A percentile compares a stretch with the other conserved stretches of the same genome.
Evolutionary conservation across 73 alveolate species (phyloP).

Genomic region (Uronychia binucleata): DNA sequence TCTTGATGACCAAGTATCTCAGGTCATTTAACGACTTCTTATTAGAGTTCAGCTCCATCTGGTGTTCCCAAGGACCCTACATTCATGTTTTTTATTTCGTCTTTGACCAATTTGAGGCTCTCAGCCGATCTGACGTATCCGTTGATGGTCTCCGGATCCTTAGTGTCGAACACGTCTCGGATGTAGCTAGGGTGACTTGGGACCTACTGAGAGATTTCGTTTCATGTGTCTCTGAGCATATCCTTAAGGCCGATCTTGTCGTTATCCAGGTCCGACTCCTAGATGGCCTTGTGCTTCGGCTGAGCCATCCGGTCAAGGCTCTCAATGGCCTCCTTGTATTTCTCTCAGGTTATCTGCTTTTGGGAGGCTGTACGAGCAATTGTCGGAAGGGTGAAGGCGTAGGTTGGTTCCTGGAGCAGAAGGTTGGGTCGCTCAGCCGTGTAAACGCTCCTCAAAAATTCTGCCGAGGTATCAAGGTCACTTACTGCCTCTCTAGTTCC

Average conservation of each 20-base stretch:
- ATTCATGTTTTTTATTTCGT: slow-evolving; percentile 19
- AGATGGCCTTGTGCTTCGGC: slow-evolving; percentile 1
- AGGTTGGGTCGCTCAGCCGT: not conserved
- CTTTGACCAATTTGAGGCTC: slow-evolving; percentile 19
- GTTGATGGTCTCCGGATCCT: slow-evolving; percentile 20
- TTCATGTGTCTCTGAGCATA: not conserved
- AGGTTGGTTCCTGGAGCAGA: not conserved
- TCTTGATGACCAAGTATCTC: slow-evolving; percentile 8
- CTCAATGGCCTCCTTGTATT: not conserved
- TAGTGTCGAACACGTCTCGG: slow-evolving; percentile 14
- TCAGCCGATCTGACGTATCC: slow-evolving; percentile 20
- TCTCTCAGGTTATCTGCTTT: not conserved
- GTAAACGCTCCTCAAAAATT: not conserved
- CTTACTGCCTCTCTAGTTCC: not conserved
- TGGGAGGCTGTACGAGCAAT: not conserved
- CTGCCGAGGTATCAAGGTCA: not conserved
- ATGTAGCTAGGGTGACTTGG: not conserved
- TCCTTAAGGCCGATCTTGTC: not conserved
- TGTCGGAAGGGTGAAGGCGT: not conserved
- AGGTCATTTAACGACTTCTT: slow-evolving; percentile 14
- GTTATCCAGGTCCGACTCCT: not conserved
- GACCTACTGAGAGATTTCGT: not conserved
- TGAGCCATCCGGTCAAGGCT: not conserved
- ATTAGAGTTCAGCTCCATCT: not conserved
- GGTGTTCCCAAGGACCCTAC: slow-evolving; percentile 2